Percentiles rank a stretch among this genome's conserved stretches.
Conservation (phyloP, 129 eudicot species). For the sunflower (Helianthus annuus) region HanXRQr2.0-SUNRISE NC_035441.2:142798551-142799050, state of each 20-base stretch:
- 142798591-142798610: too few relatives aligned
- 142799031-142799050: slow-evolving; percentile 15
- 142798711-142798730: slow-evolving; percentile 42
- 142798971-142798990: slow-evolving; percentile 21
- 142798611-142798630: too few relatives aligned
- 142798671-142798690: slow-evolving; percentile 16
- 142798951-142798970: neutral
- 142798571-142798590: too few relatives aligned
- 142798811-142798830: slow-evolving; percentile 46
- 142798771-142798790: slow-evolving; percentile 44
- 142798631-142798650: too few relatives aligned
- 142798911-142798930: slow-evolving; percentile 12
- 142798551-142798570: too few relatives aligned
- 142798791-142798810: slow-evolving; percentile 37
- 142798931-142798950: too few relatives aligned
- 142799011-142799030: neutral
- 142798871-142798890: slow-evolving; percentile 23
- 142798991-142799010: slow-evolving; percentile 19
- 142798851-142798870: slow-evolving; percentile 28
- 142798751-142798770: slow-evolving; percentile 33
- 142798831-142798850: slow-evolving; percentile 35
- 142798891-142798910: slow-evolving; percentile 17
- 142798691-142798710: slow-evolving; percentile 17
- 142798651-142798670: slow-evolving; percentile 29
- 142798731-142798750: slow-evolving; percentile 40